phyloP scores from a whole-genome alignment of 345 rosid genomes.

The Lepidium sativum region DNA sequence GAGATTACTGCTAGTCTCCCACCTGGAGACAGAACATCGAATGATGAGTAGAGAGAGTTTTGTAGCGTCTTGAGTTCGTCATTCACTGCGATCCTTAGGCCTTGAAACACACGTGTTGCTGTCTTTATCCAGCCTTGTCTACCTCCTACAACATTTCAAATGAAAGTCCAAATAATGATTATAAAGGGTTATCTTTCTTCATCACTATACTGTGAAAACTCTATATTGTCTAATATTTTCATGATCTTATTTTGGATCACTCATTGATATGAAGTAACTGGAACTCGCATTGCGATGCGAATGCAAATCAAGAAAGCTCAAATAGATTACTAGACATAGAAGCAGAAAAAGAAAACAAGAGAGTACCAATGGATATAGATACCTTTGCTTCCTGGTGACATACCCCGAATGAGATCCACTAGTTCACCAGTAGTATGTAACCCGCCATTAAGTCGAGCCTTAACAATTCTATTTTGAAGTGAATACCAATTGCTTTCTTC shows the following conservation, averaged over 20 bases:
- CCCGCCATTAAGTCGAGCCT: slow-evolving; percentile 60
- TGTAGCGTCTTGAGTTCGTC: slow-evolving; percentile 79
- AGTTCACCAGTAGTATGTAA: slow-evolving; percentile 80
- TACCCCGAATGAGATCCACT: slow-evolving; percentile 47
- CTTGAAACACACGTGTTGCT: slow-evolving; percentile 92
- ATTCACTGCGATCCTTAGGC: slow-evolving; percentile 85
- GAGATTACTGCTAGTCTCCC: slow-evolving; percentile 90
- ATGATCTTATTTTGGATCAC: neutral
- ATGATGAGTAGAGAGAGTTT: slow-evolving; percentile 54
- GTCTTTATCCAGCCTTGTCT: slow-evolving; percentile 97
- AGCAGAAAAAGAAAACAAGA: neutral
- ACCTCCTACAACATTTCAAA: slow-evolving; percentile 43
- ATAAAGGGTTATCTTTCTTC: neutral
- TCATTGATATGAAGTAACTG: neutral
- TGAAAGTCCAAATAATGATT: neutral
- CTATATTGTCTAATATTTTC: neutral
- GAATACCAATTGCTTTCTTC: slow-evolving; percentile 78
- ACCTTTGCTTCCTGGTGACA: slow-evolving; percentile 50
- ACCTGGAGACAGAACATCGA: slow-evolving; percentile 76
- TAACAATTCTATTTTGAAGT: slow-evolving; percentile 62
- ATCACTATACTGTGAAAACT: neutral
- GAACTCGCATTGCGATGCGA: neutral
- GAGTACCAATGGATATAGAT: neutral
- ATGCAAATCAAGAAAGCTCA: neutral
- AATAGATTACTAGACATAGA: neutral